Percentiles rank a stretch among this genome's conserved stretches.
phyloP scores from a whole-genome alignment of 2,329 filamentous ascomycete genomes.

The Colletotrichum australisinense region DNA sequence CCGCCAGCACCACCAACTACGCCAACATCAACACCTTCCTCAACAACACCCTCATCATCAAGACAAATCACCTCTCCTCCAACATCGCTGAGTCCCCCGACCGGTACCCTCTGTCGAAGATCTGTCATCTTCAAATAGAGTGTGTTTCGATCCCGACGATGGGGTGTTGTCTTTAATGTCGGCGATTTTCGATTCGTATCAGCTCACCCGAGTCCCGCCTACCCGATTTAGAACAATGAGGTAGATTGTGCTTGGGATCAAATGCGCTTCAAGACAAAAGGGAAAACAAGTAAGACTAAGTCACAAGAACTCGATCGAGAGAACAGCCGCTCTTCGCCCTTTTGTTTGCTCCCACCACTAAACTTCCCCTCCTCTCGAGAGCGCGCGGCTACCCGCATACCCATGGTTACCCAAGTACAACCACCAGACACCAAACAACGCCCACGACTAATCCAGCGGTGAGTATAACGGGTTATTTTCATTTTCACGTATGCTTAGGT shows the following conservation, averaged over 20 bases:
- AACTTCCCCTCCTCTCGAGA: background rate
- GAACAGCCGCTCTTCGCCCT: too few species aligned
- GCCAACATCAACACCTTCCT: background rate
- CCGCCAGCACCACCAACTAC: too few species aligned
- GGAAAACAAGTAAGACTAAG: background rate
- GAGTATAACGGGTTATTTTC: too few species aligned
- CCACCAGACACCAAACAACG: background rate
- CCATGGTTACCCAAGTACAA: conserved; percentile 9
- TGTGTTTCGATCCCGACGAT: background rate
- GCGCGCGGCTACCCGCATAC: conserved; percentile 8
- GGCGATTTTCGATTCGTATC: too few species aligned
- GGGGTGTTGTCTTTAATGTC: too few species aligned
- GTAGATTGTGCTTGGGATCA: too few species aligned
- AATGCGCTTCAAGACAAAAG: background rate
- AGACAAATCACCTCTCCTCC: background rate
- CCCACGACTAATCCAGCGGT: background rate
- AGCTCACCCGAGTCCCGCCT: too few species aligned
- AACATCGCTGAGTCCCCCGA: background rate
- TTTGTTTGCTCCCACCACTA: background rate
- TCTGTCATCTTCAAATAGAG: background rate
- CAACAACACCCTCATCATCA: background rate
- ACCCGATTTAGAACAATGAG: too few species aligned
- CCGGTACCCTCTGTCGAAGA: background rate
- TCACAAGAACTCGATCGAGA: background rate
- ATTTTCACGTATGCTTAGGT: too few species aligned